Percentiles rank a stretch among this genome's conserved stretches.
phyloP scores from a whole-genome alignment of 2,329 filamentous ascomycete species.

The Neofusicoccum sp. region DNA sequence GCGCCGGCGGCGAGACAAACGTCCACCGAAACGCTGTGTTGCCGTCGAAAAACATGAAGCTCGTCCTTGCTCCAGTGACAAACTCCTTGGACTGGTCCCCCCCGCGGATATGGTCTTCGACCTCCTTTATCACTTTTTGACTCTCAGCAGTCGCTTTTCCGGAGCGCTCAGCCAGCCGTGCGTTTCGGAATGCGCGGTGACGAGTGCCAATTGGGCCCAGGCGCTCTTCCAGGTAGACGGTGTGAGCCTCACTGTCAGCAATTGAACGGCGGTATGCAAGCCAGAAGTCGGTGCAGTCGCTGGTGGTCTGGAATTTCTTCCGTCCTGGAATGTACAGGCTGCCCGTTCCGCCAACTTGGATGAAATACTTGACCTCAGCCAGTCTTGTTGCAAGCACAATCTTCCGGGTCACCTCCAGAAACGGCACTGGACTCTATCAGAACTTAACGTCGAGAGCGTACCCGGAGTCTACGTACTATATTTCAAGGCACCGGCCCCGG shows the following conservation, averaged over 20 bases:
- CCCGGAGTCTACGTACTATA: conserved; percentile 29
- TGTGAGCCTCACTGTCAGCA: conserved; percentile 34
- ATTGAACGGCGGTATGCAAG: conserved; percentile 36
- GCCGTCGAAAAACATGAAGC: conserved; percentile 38
- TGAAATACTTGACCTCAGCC: conserved; percentile 30
- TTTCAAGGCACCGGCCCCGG: conserved; percentile 27
- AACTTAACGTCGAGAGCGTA: too few species aligned
- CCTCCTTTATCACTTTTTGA: neutral
- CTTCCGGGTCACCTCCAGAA: conserved; percentile 35
- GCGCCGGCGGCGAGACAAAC: conserved; percentile 33
- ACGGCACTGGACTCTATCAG: conserved; percentile 27
- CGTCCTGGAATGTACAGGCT: conserved; percentile 31
- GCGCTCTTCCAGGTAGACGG: conserved; percentile 36
- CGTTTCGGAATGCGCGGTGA: conserved; percentile 28
- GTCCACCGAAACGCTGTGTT: conserved; percentile 34
- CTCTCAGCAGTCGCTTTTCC: conserved; percentile 18
- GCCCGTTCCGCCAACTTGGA: conserved; percentile 37
- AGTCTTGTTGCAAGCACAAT: conserved; percentile 33
- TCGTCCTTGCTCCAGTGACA: conserved; percentile 34
- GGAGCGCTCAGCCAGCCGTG: conserved; percentile 25
- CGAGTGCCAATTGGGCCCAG: conserved; percentile 30
- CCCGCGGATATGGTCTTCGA: conserved; percentile 24
- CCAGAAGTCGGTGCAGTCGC: conserved; percentile 35
- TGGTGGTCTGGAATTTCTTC: conserved; percentile 19
- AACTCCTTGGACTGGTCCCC: conserved; percentile 32